Percentiles rank a stretch among this genome's conserved stretches.
Conservation (phyloP, 257 asterid species). For the Marsdenia floribunda region DNA sequence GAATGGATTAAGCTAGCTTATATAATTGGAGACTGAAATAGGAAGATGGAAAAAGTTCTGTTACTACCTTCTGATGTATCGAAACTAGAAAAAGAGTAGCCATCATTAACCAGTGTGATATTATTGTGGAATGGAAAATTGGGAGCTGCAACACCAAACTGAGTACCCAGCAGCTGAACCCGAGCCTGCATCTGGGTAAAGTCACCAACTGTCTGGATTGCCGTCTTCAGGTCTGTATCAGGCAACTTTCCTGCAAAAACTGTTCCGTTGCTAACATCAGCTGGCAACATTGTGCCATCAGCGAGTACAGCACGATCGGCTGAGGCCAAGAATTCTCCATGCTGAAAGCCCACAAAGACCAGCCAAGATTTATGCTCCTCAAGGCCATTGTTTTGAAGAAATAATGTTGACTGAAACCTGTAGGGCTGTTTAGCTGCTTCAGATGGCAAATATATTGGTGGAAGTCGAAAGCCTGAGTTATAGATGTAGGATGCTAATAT, state of each 20-base stretch:
- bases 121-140: slow-evolving; percentile 45
- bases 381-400: slow-evolving; percentile 46
- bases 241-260: slow-evolving; percentile 41
- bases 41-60: background rate
- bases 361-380: slow-evolving; percentile 52
- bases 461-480: slow-evolving; percentile 25
- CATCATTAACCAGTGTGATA: slow-evolving; percentile 51
- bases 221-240: slow-evolving; percentile 43
- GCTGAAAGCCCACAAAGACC: slow-evolving; percentile 60
- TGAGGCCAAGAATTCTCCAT: slow-evolving; percentile 50
- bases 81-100: slow-evolving; percentile 38
- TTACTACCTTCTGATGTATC: slow-evolving; percentile 40
- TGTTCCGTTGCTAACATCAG: slow-evolving; percentile 54
- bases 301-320: slow-evolving; percentile 51
- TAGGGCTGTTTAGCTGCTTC: slow-evolving; percentile 46
- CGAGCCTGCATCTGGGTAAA: slow-evolving; percentile 41
- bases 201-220: slow-evolving; percentile 64
- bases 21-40: background rate
- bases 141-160: slow-evolving; percentile 49
- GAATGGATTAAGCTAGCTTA: background rate
- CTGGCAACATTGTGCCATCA: slow-evolving; percentile 50
- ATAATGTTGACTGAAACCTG: slow-evolving; percentile 50
- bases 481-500: slow-evolving; percentile 38
- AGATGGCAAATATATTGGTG: slow-evolving; percentile 34
- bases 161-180: slow-evolving; percentile 54